phyloP scores from a whole-genome alignment of 2,329 filamentous ascomycete genomes.

The Beauveria bassiana region DNA sequence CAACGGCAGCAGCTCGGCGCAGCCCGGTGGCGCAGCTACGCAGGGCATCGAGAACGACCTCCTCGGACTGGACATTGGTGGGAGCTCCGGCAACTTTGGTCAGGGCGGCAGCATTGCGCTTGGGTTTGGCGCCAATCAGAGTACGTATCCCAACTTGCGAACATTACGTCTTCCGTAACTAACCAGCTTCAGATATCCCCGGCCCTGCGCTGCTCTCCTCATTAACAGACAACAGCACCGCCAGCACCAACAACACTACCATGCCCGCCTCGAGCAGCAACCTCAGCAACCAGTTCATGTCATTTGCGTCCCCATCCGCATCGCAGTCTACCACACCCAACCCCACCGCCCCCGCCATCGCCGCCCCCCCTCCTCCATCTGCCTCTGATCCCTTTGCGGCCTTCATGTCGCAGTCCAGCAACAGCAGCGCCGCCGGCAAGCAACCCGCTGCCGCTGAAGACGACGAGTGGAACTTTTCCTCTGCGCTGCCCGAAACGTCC shows the following conservation, averaged over 20 bases:
- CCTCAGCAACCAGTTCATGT: constrained; percentile 40
- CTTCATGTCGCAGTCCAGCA: constrained; percentile 25
- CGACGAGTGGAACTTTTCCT: constrained; percentile 92
- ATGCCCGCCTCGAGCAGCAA: background rate
- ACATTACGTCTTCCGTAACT: constrained; percentile 15
- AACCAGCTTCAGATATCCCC: constrained; percentile 45
- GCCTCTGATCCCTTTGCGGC: constrained; percentile 46
- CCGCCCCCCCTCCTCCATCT: constrained; percentile 36
- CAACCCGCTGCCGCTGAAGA: constrained; percentile 48
- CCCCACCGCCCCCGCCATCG: constrained; percentile 37
- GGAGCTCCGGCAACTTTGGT: constrained; percentile 52
- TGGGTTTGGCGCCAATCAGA: constrained; percentile 64
- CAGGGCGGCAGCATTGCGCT: constrained; percentile 77
- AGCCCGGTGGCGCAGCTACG: constrained; percentile 39
- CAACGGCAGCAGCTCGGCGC: constrained; percentile 37
- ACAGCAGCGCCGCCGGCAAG: constrained; percentile 11
- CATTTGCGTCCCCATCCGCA: constrained; percentile 43
- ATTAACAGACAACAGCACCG: constrained; percentile 52
- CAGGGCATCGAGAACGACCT: constrained; percentile 75
- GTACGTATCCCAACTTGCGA: constrained; percentile 35
- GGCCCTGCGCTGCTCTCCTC: constrained; percentile 59
- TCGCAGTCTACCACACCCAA: constrained; percentile 49
- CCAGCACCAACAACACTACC: constrained; percentile 26
- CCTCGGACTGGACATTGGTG: constrained; percentile 75
- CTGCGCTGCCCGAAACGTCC: constrained; percentile 61